A percentile compares a stretch with the other conserved stretches of the same genome.
phyloP scores from a whole-genome alignment of 345 rosid genomes.

The Citrus reticulata region DNA sequence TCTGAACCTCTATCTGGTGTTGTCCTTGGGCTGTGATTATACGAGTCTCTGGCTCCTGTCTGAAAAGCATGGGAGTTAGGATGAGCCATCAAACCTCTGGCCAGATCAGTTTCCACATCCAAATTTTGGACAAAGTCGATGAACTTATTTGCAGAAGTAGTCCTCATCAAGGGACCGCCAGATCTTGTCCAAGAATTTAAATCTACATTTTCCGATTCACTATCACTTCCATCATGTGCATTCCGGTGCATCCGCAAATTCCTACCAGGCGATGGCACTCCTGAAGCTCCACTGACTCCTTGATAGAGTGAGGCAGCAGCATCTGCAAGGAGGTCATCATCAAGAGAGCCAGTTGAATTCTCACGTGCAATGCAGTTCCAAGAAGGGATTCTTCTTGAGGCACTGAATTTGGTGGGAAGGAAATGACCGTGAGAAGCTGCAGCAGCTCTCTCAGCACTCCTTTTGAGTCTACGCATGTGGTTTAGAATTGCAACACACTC shows the following conservation, averaged over 20 bases:
- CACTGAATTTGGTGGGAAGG: conserved; percentile 56
- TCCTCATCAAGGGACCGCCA: conserved; percentile 98
- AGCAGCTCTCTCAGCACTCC: conserved; percentile 93
- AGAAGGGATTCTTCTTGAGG: conserved; percentile 90
- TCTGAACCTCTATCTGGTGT: conserved; percentile 47
- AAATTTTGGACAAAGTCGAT: conserved; percentile 73
- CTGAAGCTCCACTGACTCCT: conserved; percentile 38
- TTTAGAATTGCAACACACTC: conserved; percentile 92
- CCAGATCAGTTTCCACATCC: conserved; percentile 49
- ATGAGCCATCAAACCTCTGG: conserved; percentile 43
- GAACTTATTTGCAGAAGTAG: conserved; percentile 79
- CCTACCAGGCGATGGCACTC: conserved; percentile 39
- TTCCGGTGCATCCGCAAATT: conserved; percentile 34
- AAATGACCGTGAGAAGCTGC: conserved; percentile 73
- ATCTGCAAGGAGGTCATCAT: conserved; percentile 54
- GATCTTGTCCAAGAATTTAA: conserved; percentile 87
- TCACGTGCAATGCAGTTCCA: conserved; percentile 97
- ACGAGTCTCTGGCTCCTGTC: conserved; percentile 43
- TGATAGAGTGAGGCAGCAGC: conserved; percentile 40
- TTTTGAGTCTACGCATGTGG: conserved; percentile 93
- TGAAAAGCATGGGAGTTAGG: conserved; percentile 39
- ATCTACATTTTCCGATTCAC: conserved; percentile 75
- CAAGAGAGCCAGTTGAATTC: conserved; percentile 92
- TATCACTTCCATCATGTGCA: conserved; percentile 73
- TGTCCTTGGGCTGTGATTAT: conserved; percentile 34